Conservation (phyloP, 2,329 filamentous ascomycete genomes). For the Alternaria atra region DNA sequence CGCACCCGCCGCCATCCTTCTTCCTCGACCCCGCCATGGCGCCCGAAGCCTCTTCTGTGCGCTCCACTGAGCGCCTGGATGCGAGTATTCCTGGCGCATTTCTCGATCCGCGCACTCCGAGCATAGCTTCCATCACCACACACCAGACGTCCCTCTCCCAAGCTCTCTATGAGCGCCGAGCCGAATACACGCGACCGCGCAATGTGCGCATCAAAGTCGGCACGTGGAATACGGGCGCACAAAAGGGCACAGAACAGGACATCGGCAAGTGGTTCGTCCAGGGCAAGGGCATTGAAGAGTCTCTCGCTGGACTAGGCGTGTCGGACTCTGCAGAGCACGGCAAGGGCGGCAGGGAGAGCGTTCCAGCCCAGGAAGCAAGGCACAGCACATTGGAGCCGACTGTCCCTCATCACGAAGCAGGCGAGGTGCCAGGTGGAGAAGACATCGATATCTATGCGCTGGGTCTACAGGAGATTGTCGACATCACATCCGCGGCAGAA, state of each 20-base stretch:
- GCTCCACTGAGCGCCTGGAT: constrained; percentile 49
- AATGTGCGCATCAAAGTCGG: constrained; percentile 87
- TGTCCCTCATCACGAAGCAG: constrained; percentile 56
- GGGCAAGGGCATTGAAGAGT: constrained; percentile 73
- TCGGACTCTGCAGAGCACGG: constrained; percentile 37
- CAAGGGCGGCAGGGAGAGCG: constrained; percentile 54
- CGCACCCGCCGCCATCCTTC: constrained; percentile 4
- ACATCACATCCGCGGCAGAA: constrained; percentile 80
- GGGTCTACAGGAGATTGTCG: constrained; percentile 90
- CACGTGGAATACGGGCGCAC: constrained; percentile 92
- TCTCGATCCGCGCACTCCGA: constrained; percentile 43
- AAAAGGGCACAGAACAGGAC: constrained; percentile 86
- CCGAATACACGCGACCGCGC: constrained; percentile 80
- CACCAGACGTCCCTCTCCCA: constrained; percentile 61
- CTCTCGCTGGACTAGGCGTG: constrained; percentile 64
- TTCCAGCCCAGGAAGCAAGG: constrained; percentile 59
- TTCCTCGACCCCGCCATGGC: constrained; percentile 37
- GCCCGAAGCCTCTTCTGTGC: constrained; percentile 32
- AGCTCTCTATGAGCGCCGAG: constrained; percentile 73
- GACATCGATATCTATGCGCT: constrained; percentile 90
- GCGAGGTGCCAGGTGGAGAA: constrained; percentile 64
- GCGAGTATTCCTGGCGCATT: constrained; percentile 61
- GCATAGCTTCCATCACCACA: constrained; percentile 43
- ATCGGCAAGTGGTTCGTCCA: constrained; percentile 87
- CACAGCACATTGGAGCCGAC: constrained; percentile 55